Evolutionary conservation across 2,329 filamentous ascomycete species (phyloP).

Genomic region (Sordariomycetes sp.): DNA sequence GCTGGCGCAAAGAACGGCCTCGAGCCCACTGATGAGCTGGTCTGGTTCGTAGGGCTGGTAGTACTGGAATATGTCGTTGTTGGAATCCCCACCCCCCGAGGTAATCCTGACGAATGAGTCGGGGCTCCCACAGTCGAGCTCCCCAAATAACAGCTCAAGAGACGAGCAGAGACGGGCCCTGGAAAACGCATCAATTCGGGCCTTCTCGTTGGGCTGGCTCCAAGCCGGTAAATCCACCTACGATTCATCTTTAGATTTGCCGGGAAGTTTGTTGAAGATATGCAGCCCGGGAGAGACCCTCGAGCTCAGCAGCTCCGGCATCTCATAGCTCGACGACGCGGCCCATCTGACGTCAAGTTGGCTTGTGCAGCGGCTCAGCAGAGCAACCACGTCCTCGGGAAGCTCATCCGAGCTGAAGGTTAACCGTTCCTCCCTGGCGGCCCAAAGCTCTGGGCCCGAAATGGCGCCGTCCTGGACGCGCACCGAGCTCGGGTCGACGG

Average conservation of each 20-base stretch:
- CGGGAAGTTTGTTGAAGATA: conserved; percentile 57
- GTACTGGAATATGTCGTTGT: conserved; percentile 54
- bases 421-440: conserved; percentile 68
- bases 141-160: conserved; percentile 46
- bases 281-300: conserved; percentile 73
- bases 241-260: conserved; percentile 4
- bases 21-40: conserved; percentile 41
- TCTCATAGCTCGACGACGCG: conserved; percentile 43
- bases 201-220: background rate
- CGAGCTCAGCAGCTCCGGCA: conserved; percentile 61
- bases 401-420: conserved; percentile 67
- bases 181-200: background rate
- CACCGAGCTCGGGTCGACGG: conserved; percentile 54
- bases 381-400: conserved; percentile 50
- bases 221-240: background rate
- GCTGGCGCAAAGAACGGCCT: conserved; percentile 37
- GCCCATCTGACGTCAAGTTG: conserved; percentile 75
- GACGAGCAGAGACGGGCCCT: conserved; percentile 37
- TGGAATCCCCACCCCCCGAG: background rate
- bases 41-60: conserved; percentile 53
- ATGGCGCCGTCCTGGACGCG: conserved; percentile 45
- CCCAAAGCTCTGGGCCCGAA: conserved; percentile 44
- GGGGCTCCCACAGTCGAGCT: conserved; percentile 38
- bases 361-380: conserved; percentile 50
- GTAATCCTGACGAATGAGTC: conserved; percentile 4